These are phyloP conservation scores for Eucalyptus dawsonii DNA, from an alignment of 345 rosid species.

Conservation along the genomic window DNA sequence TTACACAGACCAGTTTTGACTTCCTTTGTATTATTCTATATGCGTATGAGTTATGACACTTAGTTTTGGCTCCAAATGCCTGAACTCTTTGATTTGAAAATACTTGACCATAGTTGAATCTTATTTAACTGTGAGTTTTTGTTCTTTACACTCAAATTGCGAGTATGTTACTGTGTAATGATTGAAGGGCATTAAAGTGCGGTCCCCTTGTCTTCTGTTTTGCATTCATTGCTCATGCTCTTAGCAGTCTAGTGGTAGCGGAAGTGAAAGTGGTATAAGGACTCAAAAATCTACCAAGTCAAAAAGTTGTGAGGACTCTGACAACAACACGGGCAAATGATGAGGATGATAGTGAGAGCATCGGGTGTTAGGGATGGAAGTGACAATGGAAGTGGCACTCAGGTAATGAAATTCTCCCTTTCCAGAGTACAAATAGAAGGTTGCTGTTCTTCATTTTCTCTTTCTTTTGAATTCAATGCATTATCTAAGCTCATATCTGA, in stretches of 20 bases:
- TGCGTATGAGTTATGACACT: neutral
- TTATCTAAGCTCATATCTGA: neutral
- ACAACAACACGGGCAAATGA: slow-evolving; percentile 10
- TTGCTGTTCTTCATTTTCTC: neutral
- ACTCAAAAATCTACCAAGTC: slow-evolving; percentile 7
- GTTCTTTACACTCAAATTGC: neutral
- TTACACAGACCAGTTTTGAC: neutral
- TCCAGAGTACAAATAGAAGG: neutral
- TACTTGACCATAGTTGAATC: neutral
- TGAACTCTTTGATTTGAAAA: neutral
- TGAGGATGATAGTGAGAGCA: slow-evolving; percentile 11
- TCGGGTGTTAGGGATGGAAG: slow-evolving; percentile 15
- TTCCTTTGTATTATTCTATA: neutral
- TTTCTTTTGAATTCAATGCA: neutral
- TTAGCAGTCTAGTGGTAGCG: slow-evolving; percentile 16
- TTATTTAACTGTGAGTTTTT: neutral
- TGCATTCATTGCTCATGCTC: slow-evolving; percentile 3
- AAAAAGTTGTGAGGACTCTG: slow-evolving; percentile 3
- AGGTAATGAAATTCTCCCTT: neutral
- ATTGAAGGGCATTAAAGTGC: neutral
- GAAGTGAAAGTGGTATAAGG: slow-evolving; percentile 12
- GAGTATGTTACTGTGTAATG: neutral
- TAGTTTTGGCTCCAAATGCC: neutral
- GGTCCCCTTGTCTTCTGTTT: neutral
- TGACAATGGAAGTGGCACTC: slow-evolving; percentile 24